Percentiles rank a stretch among this genome's conserved stretches.
phyloP scores from a whole-genome alignment of 306 rosid species.

The Acacia crassicarpa region DNA sequence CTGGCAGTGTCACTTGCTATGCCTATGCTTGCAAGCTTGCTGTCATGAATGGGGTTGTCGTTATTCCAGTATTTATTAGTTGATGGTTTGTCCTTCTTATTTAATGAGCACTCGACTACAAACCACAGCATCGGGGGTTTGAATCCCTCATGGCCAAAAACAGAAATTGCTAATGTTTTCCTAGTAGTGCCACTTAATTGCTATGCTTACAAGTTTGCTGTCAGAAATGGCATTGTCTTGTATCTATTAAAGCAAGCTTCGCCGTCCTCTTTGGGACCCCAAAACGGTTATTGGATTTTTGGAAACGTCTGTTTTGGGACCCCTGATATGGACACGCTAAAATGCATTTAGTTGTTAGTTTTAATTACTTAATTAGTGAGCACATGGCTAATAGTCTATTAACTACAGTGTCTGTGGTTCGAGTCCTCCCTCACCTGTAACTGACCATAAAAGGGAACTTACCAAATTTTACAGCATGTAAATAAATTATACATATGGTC shows the following conservation, averaged over 20 bases:
- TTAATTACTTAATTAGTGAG: not conserved
- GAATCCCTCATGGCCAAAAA: not conserved
- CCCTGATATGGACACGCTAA: not conserved
- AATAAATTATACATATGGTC: not conserved
- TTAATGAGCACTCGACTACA: not conserved
- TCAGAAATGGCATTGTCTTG: not conserved
- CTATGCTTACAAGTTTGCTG: not conserved
- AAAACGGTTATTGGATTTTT: not conserved
- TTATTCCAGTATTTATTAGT: not conserved
- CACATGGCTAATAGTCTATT: not conserved
- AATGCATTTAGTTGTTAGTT: not conserved
- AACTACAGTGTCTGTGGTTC: not conserved
- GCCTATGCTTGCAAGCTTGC: not conserved
- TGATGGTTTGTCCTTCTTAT: not conserved
- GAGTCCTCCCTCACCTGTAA: not conserved
- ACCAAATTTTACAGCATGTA: not conserved
- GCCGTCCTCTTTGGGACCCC: not conserved
- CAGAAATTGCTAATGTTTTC: not conserved
- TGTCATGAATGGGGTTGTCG: not conserved
- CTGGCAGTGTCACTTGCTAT: not conserved
- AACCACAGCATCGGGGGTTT: not conserved
- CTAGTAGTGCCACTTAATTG: not conserved
- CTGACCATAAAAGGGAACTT: not conserved
- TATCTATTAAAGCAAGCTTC: not conserved
- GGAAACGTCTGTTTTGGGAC: not conserved